phyloP scores from a whole-genome alignment of 2,329 filamentous ascomycete species.

The Knufia fluminis region DNA sequence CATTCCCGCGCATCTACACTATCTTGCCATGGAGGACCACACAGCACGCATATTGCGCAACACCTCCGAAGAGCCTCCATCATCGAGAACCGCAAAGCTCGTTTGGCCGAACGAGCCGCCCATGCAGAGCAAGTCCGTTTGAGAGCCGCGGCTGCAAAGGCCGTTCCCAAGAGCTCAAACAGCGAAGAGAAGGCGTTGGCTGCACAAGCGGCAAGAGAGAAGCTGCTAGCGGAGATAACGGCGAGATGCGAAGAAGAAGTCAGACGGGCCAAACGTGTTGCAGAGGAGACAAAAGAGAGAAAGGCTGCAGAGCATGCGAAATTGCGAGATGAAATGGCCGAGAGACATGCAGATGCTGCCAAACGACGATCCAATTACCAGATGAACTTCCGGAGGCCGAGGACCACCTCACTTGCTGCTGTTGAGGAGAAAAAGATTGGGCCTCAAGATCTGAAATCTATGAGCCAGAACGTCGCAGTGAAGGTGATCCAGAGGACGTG shows the following conservation, averaged over 20 bases:
- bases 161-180: conserved; percentile 46
- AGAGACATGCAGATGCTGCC: conserved; percentile 56
- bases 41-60: conserved; percentile 54
- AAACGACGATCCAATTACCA: conserved; percentile 44
- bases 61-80: conserved; percentile 57
- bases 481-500: conserved; percentile 50
- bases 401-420: conserved; percentile 43
- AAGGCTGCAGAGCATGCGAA: conserved; percentile 54
- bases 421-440: conserved; percentile 36
- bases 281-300: conserved; percentile 56
- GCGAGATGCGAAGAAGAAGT: conserved; percentile 59
- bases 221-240: conserved; percentile 54
- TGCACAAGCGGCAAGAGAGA: conserved; percentile 54
- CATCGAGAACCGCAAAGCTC: conserved; percentile 54
- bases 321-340: conserved; percentile 52
- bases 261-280: conserved; percentile 55
- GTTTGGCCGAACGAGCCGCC: conserved; percentile 54
- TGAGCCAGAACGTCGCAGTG: conserved; percentile 46
- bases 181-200: conserved; percentile 55
- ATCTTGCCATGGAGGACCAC: conserved; percentile 39
- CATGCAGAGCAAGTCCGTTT: conserved; percentile 58
- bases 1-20: conserved; percentile 52
- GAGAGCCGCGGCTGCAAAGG: conserved; percentile 53
- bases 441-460: conserved; percentile 27
- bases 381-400: conserved; percentile 40